phyloP scores from a whole-genome alignment of 2,329 filamentous ascomycete genomes.

The Pseudocercospora cruenta region DNA sequence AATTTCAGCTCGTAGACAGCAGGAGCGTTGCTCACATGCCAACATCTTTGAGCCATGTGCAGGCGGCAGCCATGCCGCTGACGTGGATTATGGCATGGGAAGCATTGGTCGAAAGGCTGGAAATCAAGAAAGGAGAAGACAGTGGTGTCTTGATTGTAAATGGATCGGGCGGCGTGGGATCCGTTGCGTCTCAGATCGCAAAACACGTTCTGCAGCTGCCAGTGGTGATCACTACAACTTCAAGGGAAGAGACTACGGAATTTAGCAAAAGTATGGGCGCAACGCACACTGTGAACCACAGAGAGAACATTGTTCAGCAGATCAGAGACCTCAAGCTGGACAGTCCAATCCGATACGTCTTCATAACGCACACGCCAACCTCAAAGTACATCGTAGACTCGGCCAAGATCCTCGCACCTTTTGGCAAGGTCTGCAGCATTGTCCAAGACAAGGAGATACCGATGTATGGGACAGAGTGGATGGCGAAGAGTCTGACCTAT shows the following conservation, averaged over 20 bases:
- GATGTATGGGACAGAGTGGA: constrained; percentile 20
- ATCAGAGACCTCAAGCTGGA: constrained; percentile 42
- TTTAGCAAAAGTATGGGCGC: constrained; percentile 49
- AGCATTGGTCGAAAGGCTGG: constrained; percentile 48
- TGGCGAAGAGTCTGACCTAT: constrained; percentile 5
- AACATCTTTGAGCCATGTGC: constrained; percentile 42
- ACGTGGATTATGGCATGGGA: constrained; percentile 51
- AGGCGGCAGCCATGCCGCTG: constrained; percentile 49
- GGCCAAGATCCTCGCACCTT: constrained; percentile 47
- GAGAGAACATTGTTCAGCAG: constrained; percentile 45
- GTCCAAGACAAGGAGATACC: constrained; percentile 48
- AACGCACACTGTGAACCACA: constrained; percentile 50
- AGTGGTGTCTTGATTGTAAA: constrained; percentile 50
- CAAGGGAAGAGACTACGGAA: constrained; percentile 44
- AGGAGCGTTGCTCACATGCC: constrained; percentile 46
- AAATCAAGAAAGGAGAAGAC: constrained; percentile 42
- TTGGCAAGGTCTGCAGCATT: constrained; percentile 52
- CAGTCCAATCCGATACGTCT: constrained; percentile 48
- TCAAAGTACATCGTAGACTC: constrained; percentile 47
- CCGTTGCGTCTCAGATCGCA: constrained; percentile 50
- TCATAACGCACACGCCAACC: constrained; percentile 47
- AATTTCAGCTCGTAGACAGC: constrained; percentile 49
- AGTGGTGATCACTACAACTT: constrained; percentile 50
- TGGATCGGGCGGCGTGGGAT: constrained; percentile 50
- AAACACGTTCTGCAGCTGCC: constrained; percentile 45